Evolutionary conservation across 345 rosid genomes (phyloP).

Genomic region (Sonneratia caseolaris): DNA sequence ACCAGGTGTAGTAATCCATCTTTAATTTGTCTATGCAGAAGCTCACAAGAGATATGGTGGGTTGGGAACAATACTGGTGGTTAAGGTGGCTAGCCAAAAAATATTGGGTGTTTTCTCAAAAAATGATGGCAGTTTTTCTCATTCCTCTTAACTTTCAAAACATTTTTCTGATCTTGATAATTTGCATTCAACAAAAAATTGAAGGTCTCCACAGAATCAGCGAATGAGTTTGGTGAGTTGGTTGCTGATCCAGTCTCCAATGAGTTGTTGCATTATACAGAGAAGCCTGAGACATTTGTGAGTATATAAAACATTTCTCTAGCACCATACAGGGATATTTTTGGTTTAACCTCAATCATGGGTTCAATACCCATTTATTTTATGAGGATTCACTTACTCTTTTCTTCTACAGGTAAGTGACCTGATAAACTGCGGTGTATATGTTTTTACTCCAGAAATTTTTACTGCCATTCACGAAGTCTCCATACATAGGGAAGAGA

Average conservation of each 20-base stretch:
- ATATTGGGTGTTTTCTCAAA: not conserved
- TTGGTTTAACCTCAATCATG: not conserved
- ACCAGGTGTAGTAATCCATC: not conserved
- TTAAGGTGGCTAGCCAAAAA: constrained; percentile 39
- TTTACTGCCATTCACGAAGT: constrained; percentile 57
- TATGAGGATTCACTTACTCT: constrained; percentile 1
- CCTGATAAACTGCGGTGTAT: constrained; percentile 77
- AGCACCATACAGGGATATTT: not conserved
- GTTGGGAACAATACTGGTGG: constrained; percentile 73
- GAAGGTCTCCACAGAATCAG: constrained; percentile 89
- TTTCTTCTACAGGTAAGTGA: constrained; percentile 58
- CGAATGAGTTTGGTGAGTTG: constrained; percentile 72
- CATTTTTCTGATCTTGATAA: not conserved
- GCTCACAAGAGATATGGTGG: constrained; percentile 64
- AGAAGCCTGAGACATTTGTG: constrained; percentile 92
- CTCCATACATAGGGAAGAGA: constrained; percentile 37
- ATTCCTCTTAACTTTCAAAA: constrained; percentile 2
- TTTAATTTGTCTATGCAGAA: constrained; percentile 25
- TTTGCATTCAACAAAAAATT: not conserved
- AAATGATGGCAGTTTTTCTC: not conserved
- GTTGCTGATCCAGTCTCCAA: constrained; percentile 68
- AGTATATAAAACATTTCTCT: constrained; percentile 10
- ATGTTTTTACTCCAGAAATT: constrained; percentile 55
- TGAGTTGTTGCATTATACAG: constrained; percentile 77
- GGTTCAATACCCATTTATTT: not conserved